Evolutionary conservation across 768 basidiomycete genomes (phyloP), one percentile per base, ranked within the genome.

Genomic region (Tricholoma saponaceum): DNA sequence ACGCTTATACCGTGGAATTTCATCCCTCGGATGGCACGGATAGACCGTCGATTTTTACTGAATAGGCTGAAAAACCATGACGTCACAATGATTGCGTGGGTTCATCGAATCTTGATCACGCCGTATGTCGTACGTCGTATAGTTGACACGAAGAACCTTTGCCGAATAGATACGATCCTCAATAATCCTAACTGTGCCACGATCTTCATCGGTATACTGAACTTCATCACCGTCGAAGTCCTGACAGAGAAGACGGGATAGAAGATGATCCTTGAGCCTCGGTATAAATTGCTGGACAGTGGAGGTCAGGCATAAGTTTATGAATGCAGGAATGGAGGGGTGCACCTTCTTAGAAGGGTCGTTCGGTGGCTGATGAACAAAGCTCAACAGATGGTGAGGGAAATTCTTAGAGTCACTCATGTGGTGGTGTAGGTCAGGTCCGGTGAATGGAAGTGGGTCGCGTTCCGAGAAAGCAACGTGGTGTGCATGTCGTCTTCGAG

Each of bases 61-160:
- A n/a, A n/a, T n/a, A n/a, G n/a, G n/a, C n/a, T n/a, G n/a, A n/a
- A n/a, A n/a, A n/a, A 72, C 55, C 62, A 72, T 76, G 14, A 82
- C 55, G 22, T 79, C 67, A 0, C 67, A 52, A 1, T 74, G 70
- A 0, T 65, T 70, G 1, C 58, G 53, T 2, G 70, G 66, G 47
- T 79, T 80, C n/a, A n/a, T n/a, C n/a, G n/a, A n/a, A n/a, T n/a
- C n/a, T n/a, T n/a, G n/a, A n/a, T n/a, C n/a, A n/a, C n/a, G n/a
- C n/a, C n/a, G n/a, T n/a, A n/a, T n/a, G n/a, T n/a, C n/a, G n/a
- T n/a, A n/a, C n/a, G n/a, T 73, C 0, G 74, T 78, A 57, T 75
- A 77, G 62, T 78, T 75, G 59, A 78, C 32, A 0, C 63, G 64
- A 0, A 60, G 41, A 2, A 63, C 61, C 39, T 56, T 60, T 51